A percentile compares a stretch with the other conserved stretches of the same genome.
These are phyloP conservation scores for Gynochthodes officinalis DNA, from an alignment of 257 asterid genomes.

Conservation along the genomic window DNA sequence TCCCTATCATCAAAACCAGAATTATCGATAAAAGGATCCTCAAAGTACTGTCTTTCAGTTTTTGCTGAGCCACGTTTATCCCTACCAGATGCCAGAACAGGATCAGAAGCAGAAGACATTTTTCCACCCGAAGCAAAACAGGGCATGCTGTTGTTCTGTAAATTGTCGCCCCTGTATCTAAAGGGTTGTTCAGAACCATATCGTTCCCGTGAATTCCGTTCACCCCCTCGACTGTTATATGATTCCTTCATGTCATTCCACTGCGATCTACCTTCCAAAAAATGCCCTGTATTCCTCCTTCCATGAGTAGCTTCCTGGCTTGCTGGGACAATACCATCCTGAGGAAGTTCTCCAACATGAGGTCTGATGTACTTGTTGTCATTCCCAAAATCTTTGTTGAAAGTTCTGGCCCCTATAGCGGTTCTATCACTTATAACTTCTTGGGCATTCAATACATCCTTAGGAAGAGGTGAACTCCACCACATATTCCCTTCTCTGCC, in stretches of 20 bases:
- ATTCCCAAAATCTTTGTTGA: slow-evolving; percentile 39
- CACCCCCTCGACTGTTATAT: slow-evolving; percentile 45
- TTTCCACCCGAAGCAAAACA: slow-evolving; percentile 55
- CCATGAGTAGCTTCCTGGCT: slow-evolving; percentile 53
- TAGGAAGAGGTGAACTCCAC: slow-evolving; percentile 48
- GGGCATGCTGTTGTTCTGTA: slow-evolving; percentile 34
- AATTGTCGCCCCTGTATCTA: slow-evolving; percentile 51
- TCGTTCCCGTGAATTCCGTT: slow-evolving; percentile 43
- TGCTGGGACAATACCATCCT: slow-evolving; percentile 29
- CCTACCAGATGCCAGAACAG: slow-evolving; percentile 42
- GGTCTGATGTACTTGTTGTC: slow-evolving; percentile 47
- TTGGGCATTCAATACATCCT: slow-evolving; percentile 39
- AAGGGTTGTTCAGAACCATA: slow-evolving; percentile 46
- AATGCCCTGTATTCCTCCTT: slow-evolving; percentile 45
- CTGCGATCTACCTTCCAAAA: slow-evolving; percentile 38
- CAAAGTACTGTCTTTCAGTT: slow-evolving; percentile 49
- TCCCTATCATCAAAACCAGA: slow-evolving; percentile 73
- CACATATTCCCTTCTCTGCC: slow-evolving; percentile 55
- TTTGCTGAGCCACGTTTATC: slow-evolving; percentile 46
- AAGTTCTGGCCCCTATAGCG: slow-evolving; percentile 37
- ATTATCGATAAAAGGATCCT: slow-evolving; percentile 51
- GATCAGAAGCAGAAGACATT: slow-evolving; percentile 38
- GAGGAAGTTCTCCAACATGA: slow-evolving; percentile 42
- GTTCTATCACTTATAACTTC: slow-evolving; percentile 35
- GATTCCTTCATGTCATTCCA: slow-evolving; percentile 46